Evolutionary conservation across 768 basidiomycete genomes (phyloP).

Genomic region (Kwoniella pini): DNA sequence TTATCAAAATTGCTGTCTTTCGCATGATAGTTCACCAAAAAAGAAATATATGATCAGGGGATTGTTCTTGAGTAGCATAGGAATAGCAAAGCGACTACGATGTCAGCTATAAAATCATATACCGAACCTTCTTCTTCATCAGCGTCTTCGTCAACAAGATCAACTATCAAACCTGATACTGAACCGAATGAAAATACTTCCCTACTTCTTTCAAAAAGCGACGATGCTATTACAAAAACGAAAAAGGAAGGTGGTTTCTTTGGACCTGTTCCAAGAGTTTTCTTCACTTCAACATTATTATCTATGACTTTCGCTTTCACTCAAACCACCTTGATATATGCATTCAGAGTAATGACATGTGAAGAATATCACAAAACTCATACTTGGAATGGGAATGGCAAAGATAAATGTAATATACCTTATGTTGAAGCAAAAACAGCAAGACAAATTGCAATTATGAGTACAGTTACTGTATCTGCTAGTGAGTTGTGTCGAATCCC

Average conservation of each 20-base stretch:
- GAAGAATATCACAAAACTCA: conserved; percentile 45
- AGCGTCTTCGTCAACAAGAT: neutral
- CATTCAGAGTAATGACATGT: conserved; percentile 47
- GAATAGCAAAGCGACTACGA: neutral
- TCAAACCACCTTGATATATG: conserved; percentile 47
- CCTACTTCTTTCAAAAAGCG: neutral
- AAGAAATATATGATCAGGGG: neutral
- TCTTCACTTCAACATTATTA: conserved; percentile 36
- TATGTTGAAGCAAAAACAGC: conserved; percentile 42
- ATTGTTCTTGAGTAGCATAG: no score
- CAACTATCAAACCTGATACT: conserved; percentile 9
- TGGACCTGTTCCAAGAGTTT: conserved; percentile 31
- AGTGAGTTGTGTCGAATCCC: conserved; percentile 15
- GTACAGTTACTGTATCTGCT: conserved; percentile 31
- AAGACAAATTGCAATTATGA: conserved; percentile 38
- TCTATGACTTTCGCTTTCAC: conserved; percentile 45
- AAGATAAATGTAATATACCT: conserved; percentile 42
- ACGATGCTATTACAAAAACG: neutral
- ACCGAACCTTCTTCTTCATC: conserved; percentile 11
- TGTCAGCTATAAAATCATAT: conserved; percentile 6
- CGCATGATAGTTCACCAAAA: neutral
- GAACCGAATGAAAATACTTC: neutral
- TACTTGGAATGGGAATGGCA: conserved; percentile 5
- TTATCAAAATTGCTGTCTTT: neutral
- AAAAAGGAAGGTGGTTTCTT: neutral